Evolutionary conservation across 2,329 filamentous ascomycete genomes (phyloP).

Genomic region (Fusarium sarcochroum): DNA sequence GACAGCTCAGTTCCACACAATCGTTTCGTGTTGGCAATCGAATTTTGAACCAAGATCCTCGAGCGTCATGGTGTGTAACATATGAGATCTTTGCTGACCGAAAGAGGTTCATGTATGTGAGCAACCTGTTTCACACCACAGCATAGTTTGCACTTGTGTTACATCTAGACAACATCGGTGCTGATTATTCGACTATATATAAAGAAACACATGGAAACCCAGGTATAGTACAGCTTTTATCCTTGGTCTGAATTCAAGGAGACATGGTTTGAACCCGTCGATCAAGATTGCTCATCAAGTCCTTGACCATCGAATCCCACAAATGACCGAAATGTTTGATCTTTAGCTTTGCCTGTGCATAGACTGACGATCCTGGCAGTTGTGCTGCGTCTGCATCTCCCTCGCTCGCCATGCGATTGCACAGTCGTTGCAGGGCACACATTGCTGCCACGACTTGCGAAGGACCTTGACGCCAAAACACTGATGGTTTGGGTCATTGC

Average conservation of each 20-base stretch:
- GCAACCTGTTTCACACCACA: constrained; percentile 1
- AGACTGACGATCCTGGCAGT: neutral
- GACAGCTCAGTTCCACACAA: constrained; percentile 32
- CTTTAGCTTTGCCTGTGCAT: constrained; percentile 4
- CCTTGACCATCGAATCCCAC: neutral
- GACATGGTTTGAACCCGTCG: neutral
- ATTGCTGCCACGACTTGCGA: constrained; percentile 71
- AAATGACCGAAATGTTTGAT: neutral
- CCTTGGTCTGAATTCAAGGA: neutral
- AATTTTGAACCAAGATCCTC: neutral
- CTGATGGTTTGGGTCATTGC: constrained; percentile 78
- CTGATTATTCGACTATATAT: constrained; percentile 22
- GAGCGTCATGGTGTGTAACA: constrained; percentile 15
- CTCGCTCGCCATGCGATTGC: constrained; percentile 31
- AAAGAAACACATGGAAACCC: constrained; percentile 6
- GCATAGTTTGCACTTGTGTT: constrained; percentile 7
- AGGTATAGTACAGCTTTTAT: neutral
- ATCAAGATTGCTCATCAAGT: neutral
- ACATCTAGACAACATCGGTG: neutral
- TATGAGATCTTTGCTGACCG: constrained; percentile 18
- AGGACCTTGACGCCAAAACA: constrained; percentile 78
- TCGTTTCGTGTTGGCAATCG: constrained; percentile 7
- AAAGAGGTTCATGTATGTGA: constrained; percentile 16
- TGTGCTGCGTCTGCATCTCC: constrained; percentile 18
- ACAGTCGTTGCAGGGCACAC: constrained; percentile 67